These are phyloP conservation scores for Prunella vulgaris DNA, from an alignment of 257 asterid species.

Conservation along the genomic window DNA sequence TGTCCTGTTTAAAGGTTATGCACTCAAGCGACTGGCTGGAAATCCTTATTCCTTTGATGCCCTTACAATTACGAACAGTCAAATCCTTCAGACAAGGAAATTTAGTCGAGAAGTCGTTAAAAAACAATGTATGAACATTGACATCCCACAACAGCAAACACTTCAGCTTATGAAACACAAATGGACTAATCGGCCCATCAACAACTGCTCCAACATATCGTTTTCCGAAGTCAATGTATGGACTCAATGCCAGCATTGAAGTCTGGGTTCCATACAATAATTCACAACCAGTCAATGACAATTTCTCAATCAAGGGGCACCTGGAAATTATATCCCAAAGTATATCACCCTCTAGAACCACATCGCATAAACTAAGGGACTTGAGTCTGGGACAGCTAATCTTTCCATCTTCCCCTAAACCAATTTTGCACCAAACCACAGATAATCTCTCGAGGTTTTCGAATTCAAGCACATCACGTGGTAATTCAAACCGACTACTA, in stretches of 20 bases:
- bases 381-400: background rate
- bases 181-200: background rate
- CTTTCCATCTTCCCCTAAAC: background rate
- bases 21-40: slow-evolving; percentile 7
- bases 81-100: slow-evolving; percentile 5
- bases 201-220: background rate
- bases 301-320: background rate
- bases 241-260: background rate
- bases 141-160: background rate
- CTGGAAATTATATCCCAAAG: background rate
- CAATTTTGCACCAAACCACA: background rate
- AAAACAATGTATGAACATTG: background rate
- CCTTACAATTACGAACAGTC: background rate
- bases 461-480: background rate
- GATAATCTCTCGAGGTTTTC: background rate
- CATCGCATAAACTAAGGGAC: background rate
- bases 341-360: background rate
- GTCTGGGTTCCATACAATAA: background rate
- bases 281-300: background rate
- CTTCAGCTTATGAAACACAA: background rate
- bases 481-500: no score
- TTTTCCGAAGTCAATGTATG: background rate
- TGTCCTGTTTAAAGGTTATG: background rate
- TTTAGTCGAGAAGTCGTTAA: background rate
- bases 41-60: background rate